These are phyloP conservation scores for Suillus subalutaceus DNA, from an alignment of 768 basidiomycete species.

Conservation along the genomic window DNA sequence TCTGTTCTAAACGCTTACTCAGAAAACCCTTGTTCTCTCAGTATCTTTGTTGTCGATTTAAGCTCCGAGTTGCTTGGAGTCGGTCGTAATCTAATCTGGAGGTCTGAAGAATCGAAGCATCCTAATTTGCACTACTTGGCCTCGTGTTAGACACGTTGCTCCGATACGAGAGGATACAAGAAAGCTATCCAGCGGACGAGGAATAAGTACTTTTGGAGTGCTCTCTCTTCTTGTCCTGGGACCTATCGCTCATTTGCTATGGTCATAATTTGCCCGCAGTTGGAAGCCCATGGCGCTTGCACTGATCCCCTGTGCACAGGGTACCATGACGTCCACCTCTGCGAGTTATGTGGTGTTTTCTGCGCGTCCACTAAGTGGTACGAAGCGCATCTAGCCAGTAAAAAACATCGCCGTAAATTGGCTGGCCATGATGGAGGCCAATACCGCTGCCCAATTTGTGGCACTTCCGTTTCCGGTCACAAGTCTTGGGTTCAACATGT, in stretches of 20 bases:
- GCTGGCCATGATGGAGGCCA: conserved; percentile 20
- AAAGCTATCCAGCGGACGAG: background rate
- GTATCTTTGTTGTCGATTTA: background rate
- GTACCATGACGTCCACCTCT: conserved; percentile 41
- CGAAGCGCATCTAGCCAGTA: conserved; percentile 32
- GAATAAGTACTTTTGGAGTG: background rate
- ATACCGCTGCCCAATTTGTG: conserved; percentile 37
- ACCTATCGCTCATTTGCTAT: conserved; percentile 1
- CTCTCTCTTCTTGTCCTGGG: background rate
- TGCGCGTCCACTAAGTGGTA: conserved; percentile 28
- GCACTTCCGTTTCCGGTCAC: conserved; percentile 13
- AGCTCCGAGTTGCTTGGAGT: background rate
- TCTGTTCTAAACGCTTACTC: background rate
- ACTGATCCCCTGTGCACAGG: conserved; percentile 30
- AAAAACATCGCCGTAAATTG: conserved; percentile 34
- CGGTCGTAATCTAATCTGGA: background rate
- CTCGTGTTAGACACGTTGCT: conserved; percentile 6
- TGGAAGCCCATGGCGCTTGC: conserved; percentile 42
- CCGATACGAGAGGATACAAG: conserved; percentile 4
- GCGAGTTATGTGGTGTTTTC: conserved; percentile 42
- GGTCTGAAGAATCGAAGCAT: background rate
- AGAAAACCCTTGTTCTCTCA: background rate
- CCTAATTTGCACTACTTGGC: background rate
- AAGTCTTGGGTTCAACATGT: conserved; percentile 32
- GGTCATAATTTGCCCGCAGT: conserved; percentile 37